These are phyloP conservation scores for Cyberlindnera subsufficiens DNA, from an alignment of 805 yeast genomes.

Conservation along the genomic window DNA sequence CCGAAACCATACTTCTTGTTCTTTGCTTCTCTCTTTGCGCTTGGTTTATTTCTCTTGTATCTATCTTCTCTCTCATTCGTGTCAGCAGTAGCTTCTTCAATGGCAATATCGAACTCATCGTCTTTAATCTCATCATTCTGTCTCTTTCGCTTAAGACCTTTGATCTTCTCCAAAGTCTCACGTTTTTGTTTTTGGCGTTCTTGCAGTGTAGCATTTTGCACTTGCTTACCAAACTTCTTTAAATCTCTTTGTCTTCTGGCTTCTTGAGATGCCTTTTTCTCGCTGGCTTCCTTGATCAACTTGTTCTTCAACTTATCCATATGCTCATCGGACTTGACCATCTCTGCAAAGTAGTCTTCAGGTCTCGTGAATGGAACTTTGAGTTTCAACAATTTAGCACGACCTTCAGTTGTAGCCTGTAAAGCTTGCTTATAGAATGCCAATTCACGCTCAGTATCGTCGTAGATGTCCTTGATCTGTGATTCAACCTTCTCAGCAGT, in stretches of 20 bases:
- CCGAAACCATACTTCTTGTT: conserved; percentile 71
- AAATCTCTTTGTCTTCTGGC: conserved; percentile 91
- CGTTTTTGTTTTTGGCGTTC: conserved; percentile 90
- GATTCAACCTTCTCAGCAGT: conserved; percentile 55
- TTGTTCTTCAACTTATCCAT: conserved; percentile 89
- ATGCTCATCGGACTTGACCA: conserved; percentile 97
- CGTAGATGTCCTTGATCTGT: conserved; percentile 80
- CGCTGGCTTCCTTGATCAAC: conserved; percentile 70
- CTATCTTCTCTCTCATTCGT: conserved; percentile 28
- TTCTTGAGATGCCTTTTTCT: conserved; percentile 86
- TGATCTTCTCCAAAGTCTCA: conserved; percentile 85
- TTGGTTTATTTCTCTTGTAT: conserved; percentile 48
- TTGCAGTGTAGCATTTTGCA: conserved; percentile 87
- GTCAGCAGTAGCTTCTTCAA: conserved; percentile 70
- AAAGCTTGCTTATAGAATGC: conserved; percentile 94
- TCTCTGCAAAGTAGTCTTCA: conserved; percentile 93
- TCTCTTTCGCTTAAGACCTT: conserved; percentile 86
- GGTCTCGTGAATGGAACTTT: conserved; percentile 91
- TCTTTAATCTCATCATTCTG: conserved; percentile 63
- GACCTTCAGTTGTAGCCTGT: conserved; percentile 71
- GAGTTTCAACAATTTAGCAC: conserved; percentile 56
- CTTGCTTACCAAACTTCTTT: conserved; percentile 97
- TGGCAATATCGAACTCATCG: conserved; percentile 83
- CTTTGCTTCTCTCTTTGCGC: conserved; percentile 64
- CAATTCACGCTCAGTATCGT: conserved; percentile 92